Percentiles rank a stretch among this genome's conserved stretches.
phyloP scores from a whole-genome alignment of 371 early-diverging fungal species.

The Mortierella sp. region DNA sequence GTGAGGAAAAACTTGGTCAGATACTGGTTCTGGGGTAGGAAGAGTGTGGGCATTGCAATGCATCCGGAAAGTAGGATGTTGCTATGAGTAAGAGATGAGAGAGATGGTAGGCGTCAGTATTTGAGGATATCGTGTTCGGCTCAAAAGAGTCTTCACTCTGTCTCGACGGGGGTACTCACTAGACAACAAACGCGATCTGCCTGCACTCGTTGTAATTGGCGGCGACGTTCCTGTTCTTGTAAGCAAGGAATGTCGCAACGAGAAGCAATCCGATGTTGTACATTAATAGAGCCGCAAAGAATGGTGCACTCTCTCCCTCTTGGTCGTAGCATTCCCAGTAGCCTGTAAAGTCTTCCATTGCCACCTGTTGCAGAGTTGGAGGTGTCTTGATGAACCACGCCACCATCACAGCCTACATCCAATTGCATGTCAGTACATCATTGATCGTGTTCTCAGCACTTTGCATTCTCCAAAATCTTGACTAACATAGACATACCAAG shows the following conservation, averaged over 20 bases:
- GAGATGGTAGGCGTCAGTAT: no score
- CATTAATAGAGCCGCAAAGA: constrained; percentile 45
- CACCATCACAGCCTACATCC: constrained; percentile 56
- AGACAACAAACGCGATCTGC: constrained; percentile 69
- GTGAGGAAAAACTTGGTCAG: constrained; percentile 65
- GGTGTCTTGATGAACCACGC: constrained; percentile 55
- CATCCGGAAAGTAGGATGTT: constrained; percentile 68
- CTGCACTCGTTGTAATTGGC: constrained; percentile 68
- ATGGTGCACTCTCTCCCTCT: constrained; percentile 45
- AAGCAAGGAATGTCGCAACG: constrained; percentile 68
- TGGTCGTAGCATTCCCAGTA: constrained; percentile 60
- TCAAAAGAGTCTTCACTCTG: background rate
- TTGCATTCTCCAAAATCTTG: background rate
- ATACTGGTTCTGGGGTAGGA: constrained; percentile 64
- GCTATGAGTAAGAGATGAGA: constrained; percentile 29
- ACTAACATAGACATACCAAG: constrained; percentile 50
- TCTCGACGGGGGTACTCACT: constrained; percentile 59
- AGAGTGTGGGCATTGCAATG: constrained; percentile 62
- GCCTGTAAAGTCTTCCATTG: constrained; percentile 56
- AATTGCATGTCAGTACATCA: no score
- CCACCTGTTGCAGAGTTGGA: constrained; percentile 55
- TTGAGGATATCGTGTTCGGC: no score
- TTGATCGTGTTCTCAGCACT: no score
- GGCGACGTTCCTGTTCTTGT: constrained; percentile 67
- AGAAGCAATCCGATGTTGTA: constrained; percentile 59